Conservation (phyloP, 371 early-diverging fungal genomes). For the Zopfochytrium polystomum region DNA sequence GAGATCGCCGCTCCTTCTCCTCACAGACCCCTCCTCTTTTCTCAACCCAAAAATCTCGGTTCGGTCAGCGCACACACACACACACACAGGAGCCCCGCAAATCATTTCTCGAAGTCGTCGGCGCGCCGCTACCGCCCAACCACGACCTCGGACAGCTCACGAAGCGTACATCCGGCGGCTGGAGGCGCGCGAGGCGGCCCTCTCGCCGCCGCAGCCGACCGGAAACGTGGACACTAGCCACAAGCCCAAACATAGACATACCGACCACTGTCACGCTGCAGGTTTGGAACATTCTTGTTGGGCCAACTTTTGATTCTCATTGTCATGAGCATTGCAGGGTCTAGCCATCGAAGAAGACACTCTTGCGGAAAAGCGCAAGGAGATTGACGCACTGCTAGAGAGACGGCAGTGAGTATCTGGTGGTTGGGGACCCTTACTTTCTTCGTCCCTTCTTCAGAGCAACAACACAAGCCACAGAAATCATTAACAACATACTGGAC, state of each 20-base stretch:
- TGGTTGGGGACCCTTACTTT: neutral
- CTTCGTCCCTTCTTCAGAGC: constrained; percentile 19
- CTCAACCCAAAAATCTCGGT: too few species aligned
- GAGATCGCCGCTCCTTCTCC: too few species aligned
- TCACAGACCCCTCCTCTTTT: too few species aligned
- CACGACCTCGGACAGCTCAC: constrained; percentile 19
- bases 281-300: too few species aligned
- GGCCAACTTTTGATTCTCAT: neutral
- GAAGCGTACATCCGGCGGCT: constrained; percentile 21
- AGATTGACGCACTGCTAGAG: constrained; percentile 30
- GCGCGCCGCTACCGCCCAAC: constrained; percentile 19
- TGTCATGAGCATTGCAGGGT: constrained; percentile 23
- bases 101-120: constrained; percentile 39
- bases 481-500: constrained; percentile 26
- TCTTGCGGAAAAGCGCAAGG: constrained; percentile 17
- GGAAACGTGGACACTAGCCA: constrained; percentile 37
- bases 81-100: constrained; percentile 28
- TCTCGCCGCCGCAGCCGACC: constrained; percentile 2
- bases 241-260: constrained; percentile 17
- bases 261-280: constrained; percentile 28
- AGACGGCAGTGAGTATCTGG: constrained; percentile 30
- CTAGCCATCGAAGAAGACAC: constrained; percentile 40
- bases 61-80: too few species aligned
- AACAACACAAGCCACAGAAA: constrained; percentile 31
- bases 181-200: constrained; percentile 9